Evolutionary conservation across 2,329 filamentous ascomycete species (phyloP).

Genomic region (Fusarium pseudocircinatum): DNA sequence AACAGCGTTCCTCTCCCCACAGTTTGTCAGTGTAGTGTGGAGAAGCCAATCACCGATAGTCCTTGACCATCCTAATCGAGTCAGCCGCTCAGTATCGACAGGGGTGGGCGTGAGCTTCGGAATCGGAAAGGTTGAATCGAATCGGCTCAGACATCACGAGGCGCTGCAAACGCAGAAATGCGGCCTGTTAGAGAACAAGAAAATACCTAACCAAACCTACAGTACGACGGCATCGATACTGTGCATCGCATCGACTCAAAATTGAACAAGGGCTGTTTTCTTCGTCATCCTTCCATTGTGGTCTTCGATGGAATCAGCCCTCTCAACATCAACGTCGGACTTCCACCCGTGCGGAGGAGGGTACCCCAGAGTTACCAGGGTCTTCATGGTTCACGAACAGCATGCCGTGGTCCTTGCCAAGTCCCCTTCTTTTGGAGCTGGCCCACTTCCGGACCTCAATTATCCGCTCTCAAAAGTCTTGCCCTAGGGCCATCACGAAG

Average conservation of each 20-base stretch:
- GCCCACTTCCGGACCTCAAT: constrained; percentile 23
- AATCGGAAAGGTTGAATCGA: constrained; percentile 21
- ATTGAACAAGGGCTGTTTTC: background rate
- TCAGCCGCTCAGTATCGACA: constrained; percentile 7
- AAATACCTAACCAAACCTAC: background rate
- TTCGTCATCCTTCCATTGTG: constrained; percentile 3
- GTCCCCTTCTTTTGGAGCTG: background rate
- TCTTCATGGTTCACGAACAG: constrained; percentile 27
- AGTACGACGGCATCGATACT: background rate
- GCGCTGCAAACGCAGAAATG: constrained; percentile 36
- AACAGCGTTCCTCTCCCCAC: constrained; percentile 28
- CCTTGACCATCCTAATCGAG: constrained; percentile 32
- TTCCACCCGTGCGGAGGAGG: constrained; percentile 31
- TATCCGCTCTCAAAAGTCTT: constrained; percentile 12
- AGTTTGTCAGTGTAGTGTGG: constrained; percentile 42
- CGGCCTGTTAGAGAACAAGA: constrained; percentile 27
- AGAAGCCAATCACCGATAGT: constrained; percentile 39
- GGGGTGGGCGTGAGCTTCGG: constrained; percentile 22
- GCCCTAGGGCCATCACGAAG: constrained; percentile 16
- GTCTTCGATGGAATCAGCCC: background rate
- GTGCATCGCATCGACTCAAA: background rate
- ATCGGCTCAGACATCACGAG: constrained; percentile 38
- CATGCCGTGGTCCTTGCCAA: constrained; percentile 27
- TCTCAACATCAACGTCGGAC: background rate
- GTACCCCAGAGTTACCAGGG: constrained; percentile 30